Evolutionary conservation across 371 early-diverging fungal species (phyloP).

Genomic region (Thermomucor indicae-seudaticae): DNA sequence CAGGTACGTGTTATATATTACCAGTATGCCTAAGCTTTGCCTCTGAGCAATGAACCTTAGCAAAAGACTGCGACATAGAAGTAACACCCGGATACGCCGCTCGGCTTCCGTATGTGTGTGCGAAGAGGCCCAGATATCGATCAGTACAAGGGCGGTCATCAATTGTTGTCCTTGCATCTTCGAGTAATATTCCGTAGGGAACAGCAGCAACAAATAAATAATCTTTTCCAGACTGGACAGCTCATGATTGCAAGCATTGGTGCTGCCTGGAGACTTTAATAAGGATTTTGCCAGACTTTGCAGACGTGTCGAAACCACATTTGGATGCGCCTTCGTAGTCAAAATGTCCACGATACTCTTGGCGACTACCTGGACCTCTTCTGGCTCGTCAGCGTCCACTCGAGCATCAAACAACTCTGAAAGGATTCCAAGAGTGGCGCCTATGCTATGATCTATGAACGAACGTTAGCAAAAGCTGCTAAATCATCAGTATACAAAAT

Average conservation of each 20-base stretch:
- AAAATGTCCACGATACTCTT: no score
- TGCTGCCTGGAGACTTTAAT: no score
- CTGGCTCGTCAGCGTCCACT: no score
- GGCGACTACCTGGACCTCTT: no score
- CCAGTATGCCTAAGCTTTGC: constrained; percentile 38
- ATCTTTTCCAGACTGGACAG: no score
- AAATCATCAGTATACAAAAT: background rate
- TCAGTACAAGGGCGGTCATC: constrained; percentile 29
- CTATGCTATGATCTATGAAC: constrained; percentile 1
- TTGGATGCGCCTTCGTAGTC: no score
- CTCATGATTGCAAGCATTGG: no score
- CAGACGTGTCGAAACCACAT: no score
- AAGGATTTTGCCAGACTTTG: background rate
- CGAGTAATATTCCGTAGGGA: constrained; percentile 53
- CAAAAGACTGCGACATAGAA: constrained; percentile 33
- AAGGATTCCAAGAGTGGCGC: constrained; percentile 1
- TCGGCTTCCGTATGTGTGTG: constrained; percentile 12
- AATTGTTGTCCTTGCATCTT: constrained; percentile 40
- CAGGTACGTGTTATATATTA: constrained; percentile 6
- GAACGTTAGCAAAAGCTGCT: background rate
- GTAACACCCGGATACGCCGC: constrained; percentile 22
- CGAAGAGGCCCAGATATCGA: constrained; percentile 39
- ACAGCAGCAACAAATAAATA: constrained; percentile 37
- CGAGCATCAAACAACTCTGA: no score
- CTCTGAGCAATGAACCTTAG: constrained; percentile 32